Base-by-base conservation (phyloP, 179 eudicot genomes). In the Beta lomatogona region DNA sequence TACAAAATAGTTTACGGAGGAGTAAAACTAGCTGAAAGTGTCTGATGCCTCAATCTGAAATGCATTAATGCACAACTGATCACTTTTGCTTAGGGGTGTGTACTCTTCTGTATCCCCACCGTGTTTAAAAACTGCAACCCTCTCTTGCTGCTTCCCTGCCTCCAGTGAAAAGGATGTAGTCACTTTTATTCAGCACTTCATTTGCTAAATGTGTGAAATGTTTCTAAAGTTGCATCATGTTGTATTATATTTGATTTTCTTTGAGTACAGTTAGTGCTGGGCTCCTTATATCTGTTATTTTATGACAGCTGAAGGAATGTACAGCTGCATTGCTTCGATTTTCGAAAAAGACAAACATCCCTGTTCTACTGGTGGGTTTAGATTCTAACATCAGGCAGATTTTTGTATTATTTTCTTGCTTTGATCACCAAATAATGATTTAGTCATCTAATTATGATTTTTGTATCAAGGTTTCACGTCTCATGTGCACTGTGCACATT, bases 301-400 rank as follows among this genome's bases (percentile, higher is more conserved):
- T 76, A 55, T 87, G 81, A 82, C 92, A 96, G 99, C 89, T 96
- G 76, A 96, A 91, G 89, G 98, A 96, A 87, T 96, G 98, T 84
- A 92, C 99, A 72, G 86, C 97, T 65, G 95, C 97, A 15, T 91
- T 96, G 86, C 92, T 94, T 85, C 97, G 94, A 52, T 97, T 89
- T 93, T 94, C 99, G 65, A 97, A 97, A 88, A 86, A 87, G 89
- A 97, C 99, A 66, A 88, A 88, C 82, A 89, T 92, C 70, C 97
- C 99, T 81, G 91, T 97, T 50, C 86, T 97, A 78, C 83, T 97
- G 96, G 99, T 96, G 71, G 76, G 94, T 85, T 61, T 58, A 28
- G 25, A 48, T 6, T 25, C 31, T 76, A 55, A 57, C 45, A 14
- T 28, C 2, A 73, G 61, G 52, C 25, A 28, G 25, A 15, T 6